Percentiles rank a stretch among this genome's conserved stretches.
Evolutionary conservation across 805 yeast species (phyloP).

Genomic region (Alloascoidea africana): DNA sequence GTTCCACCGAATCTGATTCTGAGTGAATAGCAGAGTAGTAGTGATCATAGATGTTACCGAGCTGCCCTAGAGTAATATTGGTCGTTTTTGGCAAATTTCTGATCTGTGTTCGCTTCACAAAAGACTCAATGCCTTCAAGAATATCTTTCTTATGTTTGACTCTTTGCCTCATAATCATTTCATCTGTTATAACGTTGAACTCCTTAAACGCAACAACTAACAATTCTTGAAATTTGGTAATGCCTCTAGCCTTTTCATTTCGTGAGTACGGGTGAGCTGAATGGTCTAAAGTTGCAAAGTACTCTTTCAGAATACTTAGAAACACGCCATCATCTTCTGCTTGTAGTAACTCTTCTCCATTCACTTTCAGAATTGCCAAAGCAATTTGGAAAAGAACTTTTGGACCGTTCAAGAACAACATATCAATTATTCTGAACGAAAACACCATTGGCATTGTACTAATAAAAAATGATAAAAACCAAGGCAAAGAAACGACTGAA

Average conservation of each 20-base stretch:
- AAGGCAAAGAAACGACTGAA: slow-evolving; percentile 66
- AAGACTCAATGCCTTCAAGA: slow-evolving; percentile 71
- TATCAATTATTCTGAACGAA: slow-evolving; percentile 66
- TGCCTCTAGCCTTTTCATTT: slow-evolving; percentile 36
- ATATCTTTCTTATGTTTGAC: slow-evolving; percentile 36
- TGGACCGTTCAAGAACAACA: slow-evolving; percentile 62
- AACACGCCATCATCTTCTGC: slow-evolving; percentile 73
- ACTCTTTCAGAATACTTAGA: slow-evolving; percentile 57
- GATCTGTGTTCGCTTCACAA: slow-evolving; percentile 84
- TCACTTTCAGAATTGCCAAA: slow-evolving; percentile 53
- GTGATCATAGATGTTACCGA: slow-evolving; percentile 70
- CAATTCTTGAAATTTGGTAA: slow-evolving; percentile 63
- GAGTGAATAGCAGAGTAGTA: slow-evolving; percentile 66
- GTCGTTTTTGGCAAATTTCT: slow-evolving; percentile 69
- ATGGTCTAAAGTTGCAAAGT: slow-evolving; percentile 48
- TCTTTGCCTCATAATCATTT: slow-evolving; percentile 40
- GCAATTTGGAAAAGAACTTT: slow-evolving; percentile 68
- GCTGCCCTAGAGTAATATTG: slow-evolving; percentile 37
- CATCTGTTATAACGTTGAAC: slow-evolving; percentile 50
- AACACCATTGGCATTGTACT: slow-evolving; percentile 71
- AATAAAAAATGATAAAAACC: slow-evolving; percentile 66
- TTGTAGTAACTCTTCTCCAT: slow-evolving; percentile 49
- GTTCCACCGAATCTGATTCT: no score
- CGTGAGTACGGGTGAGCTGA: slow-evolving; percentile 50
- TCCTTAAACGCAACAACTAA: slow-evolving; percentile 69